Evolutionary conservation across 2,329 filamentous ascomycete species (phyloP), one percentile per base, ranked within the genome.

Genomic region (Westerdykella ornata): DNA sequence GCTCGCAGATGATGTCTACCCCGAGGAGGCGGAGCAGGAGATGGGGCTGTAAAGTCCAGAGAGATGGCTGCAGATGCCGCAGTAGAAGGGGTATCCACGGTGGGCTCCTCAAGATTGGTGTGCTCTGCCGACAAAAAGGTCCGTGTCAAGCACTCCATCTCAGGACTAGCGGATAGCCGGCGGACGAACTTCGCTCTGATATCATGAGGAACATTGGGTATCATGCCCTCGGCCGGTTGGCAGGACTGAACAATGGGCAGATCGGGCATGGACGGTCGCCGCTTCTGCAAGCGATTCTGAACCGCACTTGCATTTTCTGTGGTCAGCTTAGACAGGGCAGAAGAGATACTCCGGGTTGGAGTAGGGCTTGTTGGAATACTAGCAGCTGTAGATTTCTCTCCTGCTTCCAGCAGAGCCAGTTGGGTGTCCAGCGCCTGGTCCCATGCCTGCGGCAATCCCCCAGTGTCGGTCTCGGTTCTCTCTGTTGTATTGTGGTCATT

Each of bases 181-280:
- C 60, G 52, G n/a, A 57, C 56, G 40, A 68, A 68, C 18, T 62
- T 59, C 19, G 51, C 49, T 29, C 54, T 55, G n/a, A 68, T 48
- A 34, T 63, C 52, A 13, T 51, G 52, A 9, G 65, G 64, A 6
- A 67, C 54, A 16, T 46, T 48, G 16, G 64, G 60, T 38, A 67
- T 61, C 14, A 50, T 54, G 18, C 53, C 53, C 42, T 62, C 56
- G 39, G 60, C 52, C 35, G 54, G 52, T 35, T 57, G 54, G 35
- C 53, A 59, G 11, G 57, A 54, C 34, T 65, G 61, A 15, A 66
- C 57, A 6, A 60, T 43, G 5, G 61, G 57, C 17, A 52, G 41
- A 13, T 57, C 50, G 22, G 51, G 51, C 9, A 53, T 49, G 3
- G 59, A 60, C 20, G 56, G 56, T 9, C 53, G 51, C 30, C 49